Evolutionary conservation across 2,329 filamentous ascomycete species (phyloP).

Genomic region (Phoma sp.): DNA sequence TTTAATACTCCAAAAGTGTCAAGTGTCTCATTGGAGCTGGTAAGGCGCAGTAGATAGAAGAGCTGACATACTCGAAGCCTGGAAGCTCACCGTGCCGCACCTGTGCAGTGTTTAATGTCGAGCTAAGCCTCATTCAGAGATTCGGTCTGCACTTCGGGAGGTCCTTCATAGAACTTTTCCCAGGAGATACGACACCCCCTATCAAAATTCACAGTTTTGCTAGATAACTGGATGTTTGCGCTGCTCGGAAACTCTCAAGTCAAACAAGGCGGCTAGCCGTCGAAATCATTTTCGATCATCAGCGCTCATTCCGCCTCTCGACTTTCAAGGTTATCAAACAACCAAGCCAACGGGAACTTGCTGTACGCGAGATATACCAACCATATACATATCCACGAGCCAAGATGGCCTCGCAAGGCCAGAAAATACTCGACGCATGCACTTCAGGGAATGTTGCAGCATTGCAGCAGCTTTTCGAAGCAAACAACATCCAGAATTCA

Average conservation of each 20-base stretch:
- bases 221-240: background rate
- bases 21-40: too few species aligned
- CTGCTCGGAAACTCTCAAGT: background rate
- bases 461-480: background rate
- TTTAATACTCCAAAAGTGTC: too few species aligned
- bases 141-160: background rate
- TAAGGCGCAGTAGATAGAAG: too few species aligned
- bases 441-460: background rate
- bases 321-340: background rate
- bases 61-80: too few species aligned
- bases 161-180: background rate
- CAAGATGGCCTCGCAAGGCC: background rate
- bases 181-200: background rate
- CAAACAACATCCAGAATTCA: background rate
- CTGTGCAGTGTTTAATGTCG: background rate
- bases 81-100: background rate
- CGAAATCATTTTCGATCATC: background rate
- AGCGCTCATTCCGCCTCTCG: background rate
- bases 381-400: background rate
- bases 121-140: background rate
- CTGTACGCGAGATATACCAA: background rate
- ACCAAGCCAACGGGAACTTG: background rate
- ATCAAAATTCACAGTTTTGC: background rate
- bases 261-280: background rate
- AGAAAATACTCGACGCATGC: conserved; percentile 5